Percentiles rank a stretch among this genome's conserved stretches.
These are phyloP conservation scores for Suhomyces terraborum DNA, from an alignment of 1,139 yeast genomes.

Conservation along the genomic window DNA sequence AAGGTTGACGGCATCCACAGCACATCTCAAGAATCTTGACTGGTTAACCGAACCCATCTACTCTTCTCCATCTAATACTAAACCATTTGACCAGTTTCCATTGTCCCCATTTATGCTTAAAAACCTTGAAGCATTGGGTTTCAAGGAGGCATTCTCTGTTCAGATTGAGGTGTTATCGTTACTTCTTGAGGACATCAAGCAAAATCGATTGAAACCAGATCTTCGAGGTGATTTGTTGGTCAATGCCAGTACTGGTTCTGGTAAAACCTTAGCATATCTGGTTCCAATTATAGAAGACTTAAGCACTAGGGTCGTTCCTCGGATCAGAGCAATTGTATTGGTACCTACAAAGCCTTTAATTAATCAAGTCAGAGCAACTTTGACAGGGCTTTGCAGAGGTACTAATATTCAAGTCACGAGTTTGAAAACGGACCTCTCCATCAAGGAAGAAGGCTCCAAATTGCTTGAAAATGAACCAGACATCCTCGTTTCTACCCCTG, in stretches of 20 bases:
- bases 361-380: slow-evolving; percentile 72
- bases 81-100: slow-evolving; percentile 46
- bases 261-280: slow-evolving; percentile 89
- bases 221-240: slow-evolving; percentile 75
- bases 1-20: slow-evolving; percentile 39
- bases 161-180: slow-evolving; percentile 68
- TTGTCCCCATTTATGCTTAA: slow-evolving; percentile 43
- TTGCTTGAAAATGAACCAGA: slow-evolving; percentile 62
- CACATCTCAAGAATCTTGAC: slow-evolving; percentile 47
- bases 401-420: slow-evolving; percentile 62
- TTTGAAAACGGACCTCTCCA: slow-evolving; percentile 58
- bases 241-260: slow-evolving; percentile 95
- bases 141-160: slow-evolving; percentile 69
- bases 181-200: slow-evolving; percentile 51
- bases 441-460: slow-evolving; percentile 64
- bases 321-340: slow-evolving; percentile 71
- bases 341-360: slow-evolving; percentile 92
- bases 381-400: slow-evolving; percentile 64
- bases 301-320: slow-evolving; percentile 64
- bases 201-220: slow-evolving; percentile 57
- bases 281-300: slow-evolving; percentile 80
- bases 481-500: slow-evolving; percentile 84
- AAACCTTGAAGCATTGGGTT: slow-evolving; percentile 51
- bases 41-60: slow-evolving; percentile 73
- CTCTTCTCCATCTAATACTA: slow-evolving; percentile 45